Base-by-base conservation (phyloP, 202 grass and related monocot genomes). In the Cymbopogon flexuosus region DNA sequence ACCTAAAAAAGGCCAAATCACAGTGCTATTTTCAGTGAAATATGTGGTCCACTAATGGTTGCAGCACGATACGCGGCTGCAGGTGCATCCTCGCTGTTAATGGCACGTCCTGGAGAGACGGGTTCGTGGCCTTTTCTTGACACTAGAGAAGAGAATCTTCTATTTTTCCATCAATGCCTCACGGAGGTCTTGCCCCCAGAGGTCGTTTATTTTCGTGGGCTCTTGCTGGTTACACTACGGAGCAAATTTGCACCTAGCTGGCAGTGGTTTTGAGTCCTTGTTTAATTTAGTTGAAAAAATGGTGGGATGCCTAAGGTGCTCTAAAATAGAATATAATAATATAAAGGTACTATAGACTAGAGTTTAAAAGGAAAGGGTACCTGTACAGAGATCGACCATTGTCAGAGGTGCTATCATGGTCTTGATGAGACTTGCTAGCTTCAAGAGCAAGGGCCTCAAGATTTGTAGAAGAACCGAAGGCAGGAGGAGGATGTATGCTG, bases 391-490 rank as follows among this genome's bases (percentile, higher is more conserved):
- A 72, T 70, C 72, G 81, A 49, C 70, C 64, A 80, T 86, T 81
- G 80, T 91, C 87, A 69, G 84, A 84, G 73, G 71, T 81, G 73
- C 65, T 83, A 90, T 93, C 88, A 72, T 82, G 77, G 88, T 88
- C 87, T 72, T 92, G 84, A 31, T 89, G 81, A 52, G 85, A 94
- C 67, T 73, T 91, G 45, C 81, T 92, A 36, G 77, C 88, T 91
- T 96, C 96, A 81, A 93, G 82, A 70, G 83, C 88, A 90, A 99
- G 90, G 49, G 88, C 88, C 56, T 96, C 96, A 31, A 99, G 90
- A 86, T 96, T 96, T 70, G 88, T 85, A 62, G 96, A 95, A 60
- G 96, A 99, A 81, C 92, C 96, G 61, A 99, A 99, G 69, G 90
- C 84, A 78, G 96, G 92, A 93, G 92, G 96, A 72, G 88, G 90